Percentiles rank a stretch among this genome's conserved stretches.
These are phyloP conservation scores for Candida nitratophila DNA, from an alignment of 805 yeast species.

Conservation along the genomic window DNA sequence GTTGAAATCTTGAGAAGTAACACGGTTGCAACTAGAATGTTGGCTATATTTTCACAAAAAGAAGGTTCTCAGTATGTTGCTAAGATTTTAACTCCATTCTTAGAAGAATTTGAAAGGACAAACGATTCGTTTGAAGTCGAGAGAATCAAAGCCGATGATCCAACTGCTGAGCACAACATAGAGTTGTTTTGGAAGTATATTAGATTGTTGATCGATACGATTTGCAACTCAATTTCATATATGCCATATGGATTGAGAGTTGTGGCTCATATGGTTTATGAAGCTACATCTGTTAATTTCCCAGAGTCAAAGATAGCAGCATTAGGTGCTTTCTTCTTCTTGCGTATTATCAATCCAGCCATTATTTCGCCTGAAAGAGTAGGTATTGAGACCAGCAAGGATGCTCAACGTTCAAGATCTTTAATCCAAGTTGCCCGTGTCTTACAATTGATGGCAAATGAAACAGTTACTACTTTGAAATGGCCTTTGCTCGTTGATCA, in stretches of 20 bases:
- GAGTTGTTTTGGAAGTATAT: slow-evolving; percentile 50
- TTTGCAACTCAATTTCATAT: slow-evolving; percentile 43
- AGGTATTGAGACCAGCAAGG: slow-evolving; percentile 12
- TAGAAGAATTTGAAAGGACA: slow-evolving; percentile 42
- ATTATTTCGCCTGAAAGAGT: slow-evolving; percentile 77
- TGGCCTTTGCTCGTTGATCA: slow-evolving; percentile 44
- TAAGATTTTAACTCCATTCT: slow-evolving; percentile 45
- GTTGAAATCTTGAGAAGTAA: slow-evolving; percentile 75
- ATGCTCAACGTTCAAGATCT: slow-evolving; percentile 42
- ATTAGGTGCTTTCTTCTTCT: slow-evolving; percentile 80
- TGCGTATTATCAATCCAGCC: slow-evolving; percentile 81
- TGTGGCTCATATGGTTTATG: slow-evolving; percentile 61
- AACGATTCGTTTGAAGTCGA: slow-evolving; percentile 61
- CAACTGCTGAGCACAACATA: slow-evolving; percentile 34
- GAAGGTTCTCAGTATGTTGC: slow-evolving; percentile 56
- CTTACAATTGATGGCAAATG: slow-evolving; percentile 82
- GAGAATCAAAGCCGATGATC: slow-evolving; percentile 31
- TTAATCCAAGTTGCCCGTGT: slow-evolving; percentile 76
- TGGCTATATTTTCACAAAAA: slow-evolving; percentile 64
- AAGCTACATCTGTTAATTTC: slow-evolving; percentile 51
- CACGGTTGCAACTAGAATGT: slow-evolving; percentile 71
- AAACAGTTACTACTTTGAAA: slow-evolving; percentile 57
- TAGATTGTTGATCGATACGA: slow-evolving; percentile 47
- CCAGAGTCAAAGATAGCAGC: slow-evolving; percentile 63
- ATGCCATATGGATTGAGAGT: slow-evolving; percentile 70